Percentiles rank a stretch among this genome's conserved stretches.
phyloP scores from a whole-genome alignment of 2,329 filamentous ascomycete species.

The Claviceps sp. region DNA sequence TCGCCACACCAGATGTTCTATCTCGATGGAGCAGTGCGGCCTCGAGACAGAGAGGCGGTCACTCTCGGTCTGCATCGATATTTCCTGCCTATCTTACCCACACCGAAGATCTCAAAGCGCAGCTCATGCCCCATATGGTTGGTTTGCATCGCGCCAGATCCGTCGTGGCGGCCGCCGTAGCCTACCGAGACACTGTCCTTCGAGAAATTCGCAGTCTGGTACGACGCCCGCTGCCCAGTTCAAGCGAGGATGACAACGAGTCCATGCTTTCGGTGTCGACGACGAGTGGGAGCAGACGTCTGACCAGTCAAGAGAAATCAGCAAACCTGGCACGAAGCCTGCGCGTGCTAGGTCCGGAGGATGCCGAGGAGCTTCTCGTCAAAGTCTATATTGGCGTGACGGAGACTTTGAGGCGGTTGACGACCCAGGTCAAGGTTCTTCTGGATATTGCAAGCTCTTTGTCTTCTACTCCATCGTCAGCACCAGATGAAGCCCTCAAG shows the following conservation, averaged over 20 bases:
- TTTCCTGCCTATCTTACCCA: constrained; percentile 70
- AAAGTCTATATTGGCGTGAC: constrained; percentile 79
- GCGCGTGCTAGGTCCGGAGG: constrained; percentile 65
- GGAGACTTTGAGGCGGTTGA: constrained; percentile 72
- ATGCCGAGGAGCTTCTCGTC: constrained; percentile 70
- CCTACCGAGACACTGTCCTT: constrained; percentile 71
- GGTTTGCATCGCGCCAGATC: constrained; percentile 75
- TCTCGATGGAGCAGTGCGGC: constrained; percentile 74
- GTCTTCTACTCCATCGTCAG: constrained; percentile 20
- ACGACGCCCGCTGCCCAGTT: constrained; percentile 73
- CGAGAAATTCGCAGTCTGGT: constrained; percentile 81
- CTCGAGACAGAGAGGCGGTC: constrained; percentile 54
- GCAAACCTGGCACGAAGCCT: constrained; percentile 78
- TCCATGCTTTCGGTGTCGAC: constrained; percentile 82
- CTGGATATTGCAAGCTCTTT: constrained; percentile 80
- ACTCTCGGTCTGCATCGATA: constrained; percentile 51
- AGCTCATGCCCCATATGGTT: constrained; percentile 56
- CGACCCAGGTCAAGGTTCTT: constrained; percentile 87
- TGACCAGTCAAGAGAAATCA: constrained; percentile 79
- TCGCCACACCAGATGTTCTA: constrained; percentile 60
- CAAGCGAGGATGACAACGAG: constrained; percentile 85
- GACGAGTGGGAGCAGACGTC: constrained; percentile 48
- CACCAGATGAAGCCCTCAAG: constrained; percentile 24
- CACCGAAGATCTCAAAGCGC: constrained; percentile 54
- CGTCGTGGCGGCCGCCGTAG: constrained; percentile 65